These are phyloP conservation scores for Sarocladium strictum DNA, from an alignment of 2,329 filamentous ascomycete species.

Conservation along the genomic window DNA sequence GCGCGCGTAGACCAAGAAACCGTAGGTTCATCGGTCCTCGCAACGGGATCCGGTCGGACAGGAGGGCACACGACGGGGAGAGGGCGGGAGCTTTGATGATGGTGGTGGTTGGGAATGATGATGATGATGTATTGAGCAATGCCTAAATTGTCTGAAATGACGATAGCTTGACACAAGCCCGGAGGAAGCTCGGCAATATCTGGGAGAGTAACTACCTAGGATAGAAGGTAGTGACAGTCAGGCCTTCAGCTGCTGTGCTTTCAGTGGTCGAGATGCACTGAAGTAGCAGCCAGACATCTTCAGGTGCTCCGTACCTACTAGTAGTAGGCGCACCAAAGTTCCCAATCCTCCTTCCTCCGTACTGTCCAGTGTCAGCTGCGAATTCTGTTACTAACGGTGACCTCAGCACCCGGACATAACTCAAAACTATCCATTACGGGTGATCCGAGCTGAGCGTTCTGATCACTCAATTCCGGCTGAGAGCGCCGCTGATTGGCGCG, in stretches of 20 bases:
- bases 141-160: too few relatives aligned
- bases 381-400: background rate
- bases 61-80: background rate
- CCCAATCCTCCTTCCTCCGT: too few relatives aligned
- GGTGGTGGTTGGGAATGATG: background rate
- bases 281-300: too few relatives aligned
- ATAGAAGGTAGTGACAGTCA: too few relatives aligned
- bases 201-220: too few relatives aligned
- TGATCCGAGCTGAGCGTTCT: background rate
- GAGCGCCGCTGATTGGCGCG: background rate
- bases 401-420: background rate
- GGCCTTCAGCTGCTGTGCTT: too few relatives aligned
- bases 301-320: too few relatives aligned
- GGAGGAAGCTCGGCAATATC: background rate
- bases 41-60: background rate
- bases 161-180: background rate
- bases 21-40: background rate
- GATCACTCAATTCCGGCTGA: background rate
- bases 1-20: background rate
- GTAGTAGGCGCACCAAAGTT: too few relatives aligned
- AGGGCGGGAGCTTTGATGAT: background rate
- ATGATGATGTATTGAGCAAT: background rate
- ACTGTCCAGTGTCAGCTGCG: background rate
- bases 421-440: too few relatives aligned
- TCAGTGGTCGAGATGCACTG: too few relatives aligned